phyloP scores from a whole-genome alignment of 345 rosid genomes.

The Excoecaria agallocha region DNA sequence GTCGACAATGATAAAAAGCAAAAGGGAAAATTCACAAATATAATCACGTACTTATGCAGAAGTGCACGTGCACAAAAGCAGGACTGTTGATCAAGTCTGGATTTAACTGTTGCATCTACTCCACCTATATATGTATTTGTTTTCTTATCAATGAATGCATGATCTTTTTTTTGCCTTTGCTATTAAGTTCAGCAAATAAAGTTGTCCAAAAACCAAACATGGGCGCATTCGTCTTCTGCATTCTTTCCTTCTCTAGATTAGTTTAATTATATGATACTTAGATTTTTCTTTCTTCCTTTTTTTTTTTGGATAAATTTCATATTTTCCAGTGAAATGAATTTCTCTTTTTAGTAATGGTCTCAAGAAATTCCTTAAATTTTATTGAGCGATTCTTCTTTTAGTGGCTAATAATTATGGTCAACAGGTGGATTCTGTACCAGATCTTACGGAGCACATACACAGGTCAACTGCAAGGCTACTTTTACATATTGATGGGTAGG shows the following conservation, averaged over 20 bases:
- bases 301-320: neutral
- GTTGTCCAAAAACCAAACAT: neutral
- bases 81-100: too few species aligned
- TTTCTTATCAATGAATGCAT: neutral
- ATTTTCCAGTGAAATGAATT: neutral
- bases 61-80: neutral
- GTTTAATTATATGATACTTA: neutral
- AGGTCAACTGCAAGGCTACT: conserved; percentile 83
- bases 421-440: conserved; percentile 91
- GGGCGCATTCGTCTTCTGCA: neutral
- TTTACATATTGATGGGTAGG: conserved; percentile 93
- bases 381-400: neutral
- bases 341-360: neutral
- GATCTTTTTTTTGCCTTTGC: neutral
- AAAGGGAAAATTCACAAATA: neutral
- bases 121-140: neutral
- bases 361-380: neutral
- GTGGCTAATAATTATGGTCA: conserved; percentile 17
- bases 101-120: neutral
- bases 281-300: neutral
- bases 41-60: neutral
- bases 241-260: neutral
- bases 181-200: neutral
- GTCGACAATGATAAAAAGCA: neutral
- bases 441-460: conserved; percentile 73